Evolutionary conservation across 179 eudicot species (phyloP).

Genomic region (Spinacia oleracea): DNA sequence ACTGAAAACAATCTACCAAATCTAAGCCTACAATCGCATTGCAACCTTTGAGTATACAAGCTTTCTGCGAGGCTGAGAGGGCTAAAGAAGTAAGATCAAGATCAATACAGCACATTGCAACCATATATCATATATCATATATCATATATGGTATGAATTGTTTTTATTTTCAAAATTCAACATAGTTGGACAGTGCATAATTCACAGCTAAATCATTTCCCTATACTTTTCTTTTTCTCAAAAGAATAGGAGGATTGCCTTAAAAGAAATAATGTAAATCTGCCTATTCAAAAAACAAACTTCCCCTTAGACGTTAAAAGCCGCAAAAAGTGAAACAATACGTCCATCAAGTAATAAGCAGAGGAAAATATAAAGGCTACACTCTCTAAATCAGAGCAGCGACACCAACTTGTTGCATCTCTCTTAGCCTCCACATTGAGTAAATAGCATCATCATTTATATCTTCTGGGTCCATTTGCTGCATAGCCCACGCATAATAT

Average conservation of each 20-base stretch:
- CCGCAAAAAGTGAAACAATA: conserved; percentile 17
- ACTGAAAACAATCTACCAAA: too few relatives aligned
- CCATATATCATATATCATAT: too few relatives aligned
- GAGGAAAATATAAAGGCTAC: too few relatives aligned
- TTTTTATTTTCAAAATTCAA: neutral
- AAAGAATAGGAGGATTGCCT: conserved; percentile 12
- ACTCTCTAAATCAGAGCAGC: conserved; percentile 61
- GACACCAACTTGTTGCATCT: conserved; percentile 78
- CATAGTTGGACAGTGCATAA: neutral
- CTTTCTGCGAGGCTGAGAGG: too few relatives aligned
- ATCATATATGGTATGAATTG: too few relatives aligned
- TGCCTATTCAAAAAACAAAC: conserved; percentile 7
- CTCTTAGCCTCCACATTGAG: conserved; percentile 84
- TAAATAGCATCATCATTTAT: conserved; percentile 53
- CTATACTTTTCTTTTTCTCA: neutral
- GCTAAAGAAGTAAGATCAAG: too few relatives aligned
- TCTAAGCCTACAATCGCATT: too few relatives aligned
- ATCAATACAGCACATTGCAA: too few relatives aligned
- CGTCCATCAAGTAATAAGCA: neutral
- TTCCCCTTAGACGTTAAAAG: conserved; percentile 11
- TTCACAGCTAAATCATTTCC: neutral
- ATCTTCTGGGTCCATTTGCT: conserved; percentile 53
- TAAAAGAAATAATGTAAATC: conserved; percentile 2
- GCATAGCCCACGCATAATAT: conserved; percentile 85
- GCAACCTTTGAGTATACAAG: too few relatives aligned